Percentiles rank a stretch among this genome's conserved stretches.
Evolutionary conservation across 495 filamentous ascomycete genomes (phyloP).

Genomic region (Delitschia confertaspora): DNA sequence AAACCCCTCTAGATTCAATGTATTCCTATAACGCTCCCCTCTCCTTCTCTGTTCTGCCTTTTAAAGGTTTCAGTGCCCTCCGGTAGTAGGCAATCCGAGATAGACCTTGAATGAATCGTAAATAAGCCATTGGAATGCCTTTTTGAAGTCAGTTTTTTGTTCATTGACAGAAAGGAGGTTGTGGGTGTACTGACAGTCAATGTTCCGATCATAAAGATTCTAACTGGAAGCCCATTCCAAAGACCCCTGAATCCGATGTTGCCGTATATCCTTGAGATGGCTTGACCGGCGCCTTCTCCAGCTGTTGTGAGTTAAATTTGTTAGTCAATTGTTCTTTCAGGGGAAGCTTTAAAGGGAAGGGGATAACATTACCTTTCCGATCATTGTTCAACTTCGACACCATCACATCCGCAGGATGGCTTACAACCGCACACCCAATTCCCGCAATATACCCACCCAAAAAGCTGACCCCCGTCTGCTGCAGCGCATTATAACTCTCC

Average conservation of each 20-base stretch:
- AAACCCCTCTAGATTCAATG: neutral
- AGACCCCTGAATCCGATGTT: slow-evolving; percentile 62
- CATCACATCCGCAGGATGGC: slow-evolving; percentile 51
- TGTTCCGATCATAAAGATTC: slow-evolving; percentile 58
- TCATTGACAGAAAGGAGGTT: neutral
- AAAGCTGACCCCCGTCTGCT: slow-evolving; percentile 63
- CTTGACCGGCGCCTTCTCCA: slow-evolving; percentile 53
- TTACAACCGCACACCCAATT: slow-evolving; percentile 53
- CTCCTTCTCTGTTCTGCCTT: neutral
- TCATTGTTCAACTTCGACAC: slow-evolving; percentile 63
- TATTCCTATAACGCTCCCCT: neutral
- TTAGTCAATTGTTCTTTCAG: slow-evolving; percentile 3
- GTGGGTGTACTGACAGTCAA: slow-evolving; percentile 16
- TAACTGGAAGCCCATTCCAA: slow-evolving; percentile 60
- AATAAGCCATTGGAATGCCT: slow-evolving; percentile 67
- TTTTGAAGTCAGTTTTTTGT: slow-evolving; percentile 37
- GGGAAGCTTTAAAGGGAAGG: neutral
- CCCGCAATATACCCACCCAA: slow-evolving; percentile 64
- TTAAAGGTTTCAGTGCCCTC: slow-evolving; percentile 40
- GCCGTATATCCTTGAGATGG: slow-evolving; percentile 58
- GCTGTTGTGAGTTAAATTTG: slow-evolving; percentile 39
- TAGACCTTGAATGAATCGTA: slow-evolving; percentile 73
- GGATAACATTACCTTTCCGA: slow-evolving; percentile 44
- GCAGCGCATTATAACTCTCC: slow-evolving; percentile 50
- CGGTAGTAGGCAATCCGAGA: slow-evolving; percentile 59